Evolutionary conservation across 495 filamentous ascomycete species (phyloP).

Genomic region (Margaritispora aquatica): DNA sequence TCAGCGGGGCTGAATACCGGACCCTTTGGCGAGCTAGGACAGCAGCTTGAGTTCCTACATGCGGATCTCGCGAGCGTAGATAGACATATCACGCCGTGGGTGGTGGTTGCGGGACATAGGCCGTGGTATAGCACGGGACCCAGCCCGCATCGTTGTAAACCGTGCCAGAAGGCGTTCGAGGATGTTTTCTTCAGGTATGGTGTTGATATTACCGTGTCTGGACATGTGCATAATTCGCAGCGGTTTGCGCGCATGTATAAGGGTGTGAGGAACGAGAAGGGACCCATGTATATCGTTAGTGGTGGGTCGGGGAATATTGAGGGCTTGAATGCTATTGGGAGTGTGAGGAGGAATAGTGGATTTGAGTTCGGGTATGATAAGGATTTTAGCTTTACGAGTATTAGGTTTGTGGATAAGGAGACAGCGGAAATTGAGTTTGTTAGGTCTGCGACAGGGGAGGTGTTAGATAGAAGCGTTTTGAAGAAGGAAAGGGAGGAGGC

Average conservation of each 20-base stretch:
- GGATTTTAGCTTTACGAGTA: constrained; percentile 46
- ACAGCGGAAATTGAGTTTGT: constrained; percentile 35
- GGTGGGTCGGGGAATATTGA: constrained; percentile 44
- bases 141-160: constrained; percentile 34
- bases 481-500: constrained; percentile 42
- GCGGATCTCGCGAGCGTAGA: constrained; percentile 45
- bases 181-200: constrained; percentile 50
- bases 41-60: constrained; percentile 39
- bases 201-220: constrained; percentile 55
- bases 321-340: constrained; percentile 33
- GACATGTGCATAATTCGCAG: constrained; percentile 56
- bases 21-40: constrained; percentile 40
- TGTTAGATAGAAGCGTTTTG: constrained; percentile 45
- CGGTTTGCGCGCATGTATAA: constrained; percentile 34
- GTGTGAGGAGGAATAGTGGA: constrained; percentile 38
- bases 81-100: constrained; percentile 44
- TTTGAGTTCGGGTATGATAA: constrained; percentile 51
- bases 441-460: constrained; percentile 39
- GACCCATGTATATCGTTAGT: constrained; percentile 43
- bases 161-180: constrained; percentile 54
- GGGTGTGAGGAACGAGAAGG: constrained; percentile 34
- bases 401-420: constrained; percentile 28
- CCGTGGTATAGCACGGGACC: constrained; percentile 50
- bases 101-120: constrained; percentile 52
- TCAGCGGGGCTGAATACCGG: constrained; percentile 43